Evolutionary conservation across 1,139 yeast species (phyloP), one percentile per base, ranked within the genome.

Genomic region (Suhomyces anneliseae): DNA sequence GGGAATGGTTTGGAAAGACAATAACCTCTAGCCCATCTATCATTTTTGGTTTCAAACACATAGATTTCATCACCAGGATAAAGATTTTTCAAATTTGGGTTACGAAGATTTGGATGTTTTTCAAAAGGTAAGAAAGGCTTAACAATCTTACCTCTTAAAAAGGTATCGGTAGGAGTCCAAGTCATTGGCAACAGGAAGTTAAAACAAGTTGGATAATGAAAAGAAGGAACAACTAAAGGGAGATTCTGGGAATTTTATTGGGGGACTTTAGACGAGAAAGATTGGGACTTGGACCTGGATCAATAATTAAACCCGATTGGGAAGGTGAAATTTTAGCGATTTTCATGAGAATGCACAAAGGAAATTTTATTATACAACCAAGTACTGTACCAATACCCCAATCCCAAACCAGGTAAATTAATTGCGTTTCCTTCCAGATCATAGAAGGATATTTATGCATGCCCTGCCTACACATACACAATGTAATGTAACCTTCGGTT

Each of bases 51-150:
- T 64, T 90, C 97, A 60, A 90, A 87, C 34, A 88, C 72, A 63
- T 79, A 88, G 31, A 88, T 83, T 53, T 85, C 88, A 62, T 90
- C 96, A 34, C 97, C 97, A 19, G 90, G 85, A 59, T 83, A 85
- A 45, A 89, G 65, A 57, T 85, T 81, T 52, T 70, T 71, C 65
- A 78, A 79, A 54, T 65, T 61, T 3, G 62, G 69, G 53, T 72
- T 72, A 46, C 56, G 61, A 47, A 74, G 64, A 34, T 67, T 66
- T 10, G 79, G 78, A 53, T 71, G 74, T 48, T 72, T 74, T 46
- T 81, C 83, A 52, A 79, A 67, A 1, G 92, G 92, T 38, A 82
- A 65, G 64, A 85, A 86, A 0, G 90, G 78, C 54, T 74, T 77
- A 48, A 79, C 66, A 34, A 85, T 70, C 52, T 77, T 76, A 19